phyloP scores from a whole-genome alignment of 495 filamentous ascomycete species.

The Parachaetomium inaequale region DNA sequence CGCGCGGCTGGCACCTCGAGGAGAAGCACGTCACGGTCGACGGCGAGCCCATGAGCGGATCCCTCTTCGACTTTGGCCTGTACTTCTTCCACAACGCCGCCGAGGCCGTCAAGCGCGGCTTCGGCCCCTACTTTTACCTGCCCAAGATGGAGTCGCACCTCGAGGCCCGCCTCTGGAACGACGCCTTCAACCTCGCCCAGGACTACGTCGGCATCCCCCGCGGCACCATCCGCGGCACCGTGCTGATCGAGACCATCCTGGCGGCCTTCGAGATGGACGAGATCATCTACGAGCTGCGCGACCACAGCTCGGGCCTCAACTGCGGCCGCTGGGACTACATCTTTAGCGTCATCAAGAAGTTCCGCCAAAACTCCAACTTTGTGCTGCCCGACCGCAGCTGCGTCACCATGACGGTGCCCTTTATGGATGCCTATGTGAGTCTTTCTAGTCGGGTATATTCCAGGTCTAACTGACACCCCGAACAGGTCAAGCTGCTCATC shows the following conservation, averaged over 20 bases:
- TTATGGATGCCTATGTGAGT: slow-evolving; percentile 85
- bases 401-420: slow-evolving; percentile 97
- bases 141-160: slow-evolving; percentile 99
- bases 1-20: slow-evolving; percentile 91
- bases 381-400: slow-evolving; percentile 86
- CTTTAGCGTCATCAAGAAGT: slow-evolving; percentile 99
- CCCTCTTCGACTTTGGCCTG: slow-evolving; percentile 95
- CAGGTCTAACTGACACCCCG: neutral
- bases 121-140: slow-evolving; percentile 97
- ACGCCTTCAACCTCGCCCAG: slow-evolving; percentile 95
- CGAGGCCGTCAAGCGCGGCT: slow-evolving; percentile 77
- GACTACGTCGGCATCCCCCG: slow-evolving; percentile 85
- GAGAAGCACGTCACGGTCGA: slow-evolving; percentile 98
- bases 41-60: slow-evolving; percentile 89
- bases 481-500: slow-evolving; percentile 75
- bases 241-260: slow-evolving; percentile 96
- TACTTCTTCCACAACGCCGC: slow-evolving; percentile 99
- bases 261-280: slow-evolving; percentile 99
- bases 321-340: slow-evolving; percentile 99
- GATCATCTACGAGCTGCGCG: slow-evolving; percentile 99
- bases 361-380: slow-evolving; percentile 89
- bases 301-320: slow-evolving; percentile 95
- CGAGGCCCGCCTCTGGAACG: slow-evolving; percentile 97
- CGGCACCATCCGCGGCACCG: slow-evolving; percentile 91
- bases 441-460: neutral